phyloP scores from a whole-genome alignment of 192 early-diverging fungal species.

The Haplosporangium gracile region DNA sequence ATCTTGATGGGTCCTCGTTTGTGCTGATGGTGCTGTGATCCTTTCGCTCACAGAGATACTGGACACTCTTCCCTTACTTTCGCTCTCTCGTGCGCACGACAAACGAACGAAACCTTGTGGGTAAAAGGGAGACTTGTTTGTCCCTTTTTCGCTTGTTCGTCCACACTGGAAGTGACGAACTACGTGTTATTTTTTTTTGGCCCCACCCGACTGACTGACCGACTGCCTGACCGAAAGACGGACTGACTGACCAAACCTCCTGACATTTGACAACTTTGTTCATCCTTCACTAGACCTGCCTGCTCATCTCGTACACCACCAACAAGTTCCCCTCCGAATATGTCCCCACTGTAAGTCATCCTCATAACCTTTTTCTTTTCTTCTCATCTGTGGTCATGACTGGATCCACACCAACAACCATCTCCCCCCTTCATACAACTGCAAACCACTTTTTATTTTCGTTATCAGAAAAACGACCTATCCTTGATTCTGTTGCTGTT shows the following conservation, averaged over 20 bases:
- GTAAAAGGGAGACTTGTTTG: slow-evolving; percentile 4
- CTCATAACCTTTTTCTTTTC: background rate
- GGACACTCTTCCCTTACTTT: background rate
- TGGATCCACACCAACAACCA: background rate
- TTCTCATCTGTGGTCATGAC: slow-evolving; percentile 2
- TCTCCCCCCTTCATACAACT: background rate
- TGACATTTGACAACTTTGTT: slow-evolving; percentile 8
- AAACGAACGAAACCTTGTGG: background rate
- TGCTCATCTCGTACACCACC: slow-evolving; percentile 96
- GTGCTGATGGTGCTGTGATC: background rate
- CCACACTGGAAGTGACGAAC: background rate
- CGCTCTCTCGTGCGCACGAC: background rate
- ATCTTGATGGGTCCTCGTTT: slow-evolving; percentile 8
- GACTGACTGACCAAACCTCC: slow-evolving; percentile 8
- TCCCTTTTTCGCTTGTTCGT: background rate
- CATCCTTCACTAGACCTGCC: slow-evolving; percentile 77
- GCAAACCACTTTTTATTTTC: background rate
- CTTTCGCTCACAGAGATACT: background rate
- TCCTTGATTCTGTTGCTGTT: background rate
- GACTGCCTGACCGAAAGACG: background rate
- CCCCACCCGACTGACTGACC: background rate
- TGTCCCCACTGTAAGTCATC: slow-evolving; percentile 87
- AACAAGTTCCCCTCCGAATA: slow-evolving; percentile 98
- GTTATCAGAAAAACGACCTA: background rate
- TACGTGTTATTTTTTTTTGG: background rate